Percentiles rank a stretch among this genome's conserved stretches.
Evolutionary conservation across 139 green algal species (phyloP).

Genomic region (Asterochloris erici): DNA sequence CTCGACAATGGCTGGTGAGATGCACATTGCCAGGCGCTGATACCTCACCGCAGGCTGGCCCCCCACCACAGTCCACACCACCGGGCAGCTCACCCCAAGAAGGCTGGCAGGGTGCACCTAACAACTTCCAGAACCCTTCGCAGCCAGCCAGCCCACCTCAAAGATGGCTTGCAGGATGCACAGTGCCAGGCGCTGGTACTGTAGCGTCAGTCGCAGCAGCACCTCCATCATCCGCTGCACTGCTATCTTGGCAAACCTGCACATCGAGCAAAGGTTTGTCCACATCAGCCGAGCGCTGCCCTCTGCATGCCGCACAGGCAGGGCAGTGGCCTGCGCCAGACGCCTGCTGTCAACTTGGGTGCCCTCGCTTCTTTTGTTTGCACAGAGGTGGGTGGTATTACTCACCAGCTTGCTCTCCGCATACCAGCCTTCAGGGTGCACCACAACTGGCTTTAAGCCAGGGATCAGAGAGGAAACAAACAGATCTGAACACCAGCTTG

Average conservation of each 20-base stretch:
- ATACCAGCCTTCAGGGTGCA: not conserved
- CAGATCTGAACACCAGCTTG: too few relatives aligned
- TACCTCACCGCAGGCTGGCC: too few relatives aligned
- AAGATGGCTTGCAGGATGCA: too few relatives aligned
- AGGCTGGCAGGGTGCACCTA: not conserved
- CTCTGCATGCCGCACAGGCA: not conserved
- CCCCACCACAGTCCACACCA: too few relatives aligned
- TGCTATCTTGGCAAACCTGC: conserved; percentile 28
- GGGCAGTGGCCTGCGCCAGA: not conserved
- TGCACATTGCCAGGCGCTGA: too few relatives aligned
- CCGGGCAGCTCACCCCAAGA: too few relatives aligned
- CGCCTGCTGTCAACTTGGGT: not conserved
- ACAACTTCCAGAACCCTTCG: not conserved
- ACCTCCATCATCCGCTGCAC: conserved; percentile 46
- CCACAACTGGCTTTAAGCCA: too few relatives aligned
- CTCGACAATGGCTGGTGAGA: too few relatives aligned
- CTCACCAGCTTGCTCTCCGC: not conserved
- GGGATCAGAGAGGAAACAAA: too few relatives aligned
- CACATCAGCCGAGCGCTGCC: too few relatives aligned
- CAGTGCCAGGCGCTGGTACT: not conserved
- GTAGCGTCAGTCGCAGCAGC: conserved; percentile 15
- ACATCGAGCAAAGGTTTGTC: not conserved
- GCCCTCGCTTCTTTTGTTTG: not conserved
- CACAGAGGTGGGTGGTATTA: not conserved
- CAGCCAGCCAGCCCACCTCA: too few relatives aligned